phyloP scores from a whole-genome alignment of 306 rosid species.

The Fagus crenata region DNA sequence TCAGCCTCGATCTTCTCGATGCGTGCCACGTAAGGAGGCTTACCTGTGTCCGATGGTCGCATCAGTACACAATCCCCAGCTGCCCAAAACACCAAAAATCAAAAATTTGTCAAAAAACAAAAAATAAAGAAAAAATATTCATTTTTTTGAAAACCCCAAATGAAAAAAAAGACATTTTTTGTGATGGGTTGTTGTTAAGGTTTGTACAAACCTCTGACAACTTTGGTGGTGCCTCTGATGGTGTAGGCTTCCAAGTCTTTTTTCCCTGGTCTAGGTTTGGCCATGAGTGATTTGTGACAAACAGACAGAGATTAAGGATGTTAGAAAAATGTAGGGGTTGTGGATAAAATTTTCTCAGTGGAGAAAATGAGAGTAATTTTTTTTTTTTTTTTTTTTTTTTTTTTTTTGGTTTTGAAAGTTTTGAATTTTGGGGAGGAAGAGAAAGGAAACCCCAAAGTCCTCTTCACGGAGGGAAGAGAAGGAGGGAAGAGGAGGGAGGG shows the following conservation, averaged over 20 bases:
- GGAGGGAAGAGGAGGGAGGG: too few species aligned
- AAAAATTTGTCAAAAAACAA: slow-evolving; percentile 25
- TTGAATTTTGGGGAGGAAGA: slow-evolving; percentile 18
- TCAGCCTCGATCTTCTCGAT: slow-evolving; percentile 78
- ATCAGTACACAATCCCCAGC: slow-evolving; percentile 75
- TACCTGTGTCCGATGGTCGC: slow-evolving; percentile 77
- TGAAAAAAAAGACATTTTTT: neutral
- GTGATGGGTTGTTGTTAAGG: neutral
- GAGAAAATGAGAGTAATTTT: neutral
- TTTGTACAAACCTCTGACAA: slow-evolving; percentile 65
- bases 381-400: too few species aligned
- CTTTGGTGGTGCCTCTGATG: slow-evolving; percentile 82
- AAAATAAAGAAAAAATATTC: slow-evolving; percentile 11
- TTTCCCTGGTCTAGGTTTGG: slow-evolving; percentile 74
- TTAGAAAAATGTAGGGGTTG: slow-evolving; percentile 33
- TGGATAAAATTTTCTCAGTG: slow-evolving; percentile 15
- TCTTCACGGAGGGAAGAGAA: slow-evolving; percentile 25
- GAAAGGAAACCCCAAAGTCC: slow-evolving; percentile 29
- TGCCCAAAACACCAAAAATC: slow-evolving; percentile 25
- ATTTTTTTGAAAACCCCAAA: neutral
- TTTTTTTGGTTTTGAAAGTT: neutral
- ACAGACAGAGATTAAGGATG: neutral
- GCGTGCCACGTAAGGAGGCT: slow-evolving; percentile 78
- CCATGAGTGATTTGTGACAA: slow-evolving; percentile 44
- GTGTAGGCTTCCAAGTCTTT: slow-evolving; percentile 78